phyloP scores from a whole-genome alignment of 2,329 filamentous ascomycete species.

The Colletotrichum graminicola region DNA sequence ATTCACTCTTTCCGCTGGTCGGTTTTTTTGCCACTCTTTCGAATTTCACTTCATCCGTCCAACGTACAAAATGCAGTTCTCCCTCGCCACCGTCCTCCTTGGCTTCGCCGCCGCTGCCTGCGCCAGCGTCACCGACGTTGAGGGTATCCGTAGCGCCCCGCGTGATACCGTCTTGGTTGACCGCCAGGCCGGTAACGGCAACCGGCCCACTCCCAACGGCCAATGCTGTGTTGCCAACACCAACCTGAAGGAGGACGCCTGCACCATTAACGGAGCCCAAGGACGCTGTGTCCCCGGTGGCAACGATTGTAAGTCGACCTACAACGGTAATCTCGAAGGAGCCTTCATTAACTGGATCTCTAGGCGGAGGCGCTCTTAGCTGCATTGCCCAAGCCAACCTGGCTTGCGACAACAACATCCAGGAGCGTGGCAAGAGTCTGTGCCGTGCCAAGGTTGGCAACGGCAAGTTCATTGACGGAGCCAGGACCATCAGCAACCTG shows the following conservation, averaged over 20 bases:
- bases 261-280: conserved; percentile 46
- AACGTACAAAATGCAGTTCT: conserved; percentile 47
- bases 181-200: conserved; percentile 49
- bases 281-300: conserved; percentile 48
- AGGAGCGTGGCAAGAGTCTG: conserved; percentile 47
- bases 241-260: conserved; percentile 52
- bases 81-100: conserved; percentile 44
- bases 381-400: conserved; percentile 47
- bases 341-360: neutral
- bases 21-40: neutral
- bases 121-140: conserved; percentile 43
- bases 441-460: conserved; percentile 46
- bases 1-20: conserved; percentile 24
- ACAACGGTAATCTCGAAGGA: neutral
- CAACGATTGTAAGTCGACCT: conserved; percentile 48
- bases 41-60: neutral
- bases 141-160: conserved; percentile 27
- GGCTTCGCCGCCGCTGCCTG: conserved; percentile 45
- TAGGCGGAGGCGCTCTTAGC: conserved; percentile 46
- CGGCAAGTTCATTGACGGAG: conserved; percentile 48
- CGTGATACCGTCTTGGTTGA: conserved; percentile 27
- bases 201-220: conserved; percentile 47
- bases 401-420: conserved; percentile 45
- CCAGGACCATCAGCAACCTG: conserved; percentile 45
- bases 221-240: conserved; percentile 51